Evolutionary conservation across 169 alveolate genomes (phyloP).

Genomic region (Cryptosporidium baileyi): DNA sequence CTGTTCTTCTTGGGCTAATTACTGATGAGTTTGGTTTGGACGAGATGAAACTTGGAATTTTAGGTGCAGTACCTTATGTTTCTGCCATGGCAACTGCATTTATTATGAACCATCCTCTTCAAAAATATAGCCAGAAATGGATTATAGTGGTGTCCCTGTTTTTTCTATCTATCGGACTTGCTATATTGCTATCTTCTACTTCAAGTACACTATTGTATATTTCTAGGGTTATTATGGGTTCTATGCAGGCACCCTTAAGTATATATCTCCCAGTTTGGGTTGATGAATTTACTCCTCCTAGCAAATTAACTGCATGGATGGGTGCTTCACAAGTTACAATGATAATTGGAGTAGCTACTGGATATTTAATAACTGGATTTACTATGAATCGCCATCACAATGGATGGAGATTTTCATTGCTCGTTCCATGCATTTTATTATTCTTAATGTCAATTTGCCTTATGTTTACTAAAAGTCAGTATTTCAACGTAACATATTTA

Average conservation of each 20-base stretch:
- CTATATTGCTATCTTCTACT: constrained; percentile 31
- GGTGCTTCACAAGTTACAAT: constrained; percentile 66
- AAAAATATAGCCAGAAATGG: constrained; percentile 66
- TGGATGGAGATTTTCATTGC: constrained; percentile 66
- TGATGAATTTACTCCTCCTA: constrained; percentile 68
- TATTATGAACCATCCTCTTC: constrained; percentile 54
- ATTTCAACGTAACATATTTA: constrained; percentile 27
- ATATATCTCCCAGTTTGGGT: constrained; percentile 67
- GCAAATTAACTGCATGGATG: constrained; percentile 63
- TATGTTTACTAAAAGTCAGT: constrained; percentile 43
- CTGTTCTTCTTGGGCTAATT: constrained; percentile 65
- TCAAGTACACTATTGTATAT: constrained; percentile 36
- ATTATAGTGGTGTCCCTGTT: constrained; percentile 34
- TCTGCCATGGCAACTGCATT: constrained; percentile 68
- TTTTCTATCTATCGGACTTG: constrained; percentile 38
- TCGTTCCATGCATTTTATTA: constrained; percentile 42
- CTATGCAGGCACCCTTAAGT: constrained; percentile 70
- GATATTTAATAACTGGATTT: constrained; percentile 59
- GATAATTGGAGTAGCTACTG: constrained; percentile 63
- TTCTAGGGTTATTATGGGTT: constrained; percentile 64
- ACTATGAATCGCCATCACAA: constrained; percentile 13
- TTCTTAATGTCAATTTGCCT: constrained; percentile 47
- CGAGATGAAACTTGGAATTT: constrained; percentile 40
- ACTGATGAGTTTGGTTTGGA: constrained; percentile 55
- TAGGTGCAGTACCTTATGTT: constrained; percentile 68